These are phyloP conservation scores for Pseudonectria buxi DNA, from an alignment of 2,329 filamentous ascomycete genomes.

Conservation along the genomic window DNA sequence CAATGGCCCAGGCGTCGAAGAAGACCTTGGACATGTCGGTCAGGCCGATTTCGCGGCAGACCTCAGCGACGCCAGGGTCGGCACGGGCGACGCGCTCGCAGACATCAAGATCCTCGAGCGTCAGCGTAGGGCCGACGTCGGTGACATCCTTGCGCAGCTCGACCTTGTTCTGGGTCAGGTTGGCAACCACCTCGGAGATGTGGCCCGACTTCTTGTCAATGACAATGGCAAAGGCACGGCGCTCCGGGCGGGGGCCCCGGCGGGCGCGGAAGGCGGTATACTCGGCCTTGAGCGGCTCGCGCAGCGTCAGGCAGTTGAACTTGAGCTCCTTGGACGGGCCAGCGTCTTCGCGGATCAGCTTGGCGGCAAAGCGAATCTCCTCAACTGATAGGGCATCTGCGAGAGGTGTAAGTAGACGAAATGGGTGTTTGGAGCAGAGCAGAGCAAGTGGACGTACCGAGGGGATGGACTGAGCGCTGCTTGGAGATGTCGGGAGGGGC, in stretches of 20 bases:
- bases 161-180: constrained; percentile 34
- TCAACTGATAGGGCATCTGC: constrained; percentile 47
- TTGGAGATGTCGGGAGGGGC: constrained; percentile 28
- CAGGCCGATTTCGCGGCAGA: constrained; percentile 68
- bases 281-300: constrained; percentile 57
- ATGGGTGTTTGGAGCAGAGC: neutral
- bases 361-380: constrained; percentile 45
- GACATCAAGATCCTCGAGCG: constrained; percentile 73
- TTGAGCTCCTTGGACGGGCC: constrained; percentile 25
- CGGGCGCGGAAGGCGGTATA: constrained; percentile 55
- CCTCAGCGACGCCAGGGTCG: constrained; percentile 69
- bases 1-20: constrained; percentile 81
- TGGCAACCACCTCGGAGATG: constrained; percentile 47
- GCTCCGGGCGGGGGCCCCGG: constrained; percentile 39
- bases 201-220: constrained; percentile 32
- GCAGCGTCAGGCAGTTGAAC: constrained; percentile 59
- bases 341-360: constrained; percentile 38
- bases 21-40: constrained; percentile 79
- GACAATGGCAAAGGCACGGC: constrained; percentile 43
- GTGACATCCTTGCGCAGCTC: constrained; percentile 40
- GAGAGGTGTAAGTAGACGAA: constrained; percentile 1
- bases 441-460: constrained; percentile 21
- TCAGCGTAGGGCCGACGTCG: constrained; percentile 49
- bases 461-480: constrained; percentile 29
- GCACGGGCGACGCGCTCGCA: constrained; percentile 63